phyloP scores from a whole-genome alignment of 169 alveolate genomes.

The Babesia microti region DNA sequence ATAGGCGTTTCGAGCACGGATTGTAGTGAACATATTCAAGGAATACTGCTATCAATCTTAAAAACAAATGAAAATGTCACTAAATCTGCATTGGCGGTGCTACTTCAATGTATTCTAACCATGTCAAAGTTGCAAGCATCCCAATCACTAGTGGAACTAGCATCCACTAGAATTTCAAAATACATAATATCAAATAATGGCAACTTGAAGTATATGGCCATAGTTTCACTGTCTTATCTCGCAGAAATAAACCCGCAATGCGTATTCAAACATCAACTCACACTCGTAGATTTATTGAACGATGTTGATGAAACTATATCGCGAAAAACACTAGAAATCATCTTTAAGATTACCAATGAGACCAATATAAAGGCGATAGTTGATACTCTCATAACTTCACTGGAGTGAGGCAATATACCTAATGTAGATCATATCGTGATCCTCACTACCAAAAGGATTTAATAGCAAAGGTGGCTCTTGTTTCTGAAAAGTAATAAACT shows the following conservation, averaged over 20 bases:
- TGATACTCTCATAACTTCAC: conserved; percentile 70
- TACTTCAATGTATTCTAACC: conserved; percentile 84
- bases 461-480: conserved; percentile 10
- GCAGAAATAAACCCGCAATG: conserved; percentile 77
- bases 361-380: conserved; percentile 82
- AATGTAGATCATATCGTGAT: conserved; percentile 1
- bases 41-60: conserved; percentile 67
- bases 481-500: conserved; percentile 30
- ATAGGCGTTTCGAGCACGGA: conserved; percentile 76
- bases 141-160: conserved; percentile 68
- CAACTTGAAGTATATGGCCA: conserved; percentile 83
- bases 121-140: conserved; percentile 78
- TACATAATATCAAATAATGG: conserved; percentile 72
- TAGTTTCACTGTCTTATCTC: conserved; percentile 74
- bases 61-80: conserved; percentile 75
- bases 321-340: conserved; percentile 79
- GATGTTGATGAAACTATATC: conserved; percentile 85
- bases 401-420: conserved; percentile 14
- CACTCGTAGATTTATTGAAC: conserved; percentile 85
- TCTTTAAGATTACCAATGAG: conserved; percentile 85
- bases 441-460: conserved; percentile 7
- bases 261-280: conserved; percentile 77
- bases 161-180: conserved; percentile 70
- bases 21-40: conserved; percentile 79
- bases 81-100: conserved; percentile 83